Conservation (phyloP, 345 rosid genomes). For the sweet orange (Citrus sinensis) region DVS_A1.0 CM039166.1:1560001-1560500, state of each 20-base stretch:
- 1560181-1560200: no score
- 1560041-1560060: no score
- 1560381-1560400: slow-evolving; percentile 8
- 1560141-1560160: slow-evolving; percentile 18
- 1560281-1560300: neutral
- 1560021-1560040: no score
- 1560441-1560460: neutral
- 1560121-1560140: slow-evolving; percentile 26
- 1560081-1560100: no score
- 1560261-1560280: slow-evolving; percentile 10
- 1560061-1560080: no score
- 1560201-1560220: slow-evolving; percentile 1
- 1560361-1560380: neutral
- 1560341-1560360: slow-evolving; percentile 9
- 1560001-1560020: no score
- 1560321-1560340: neutral
- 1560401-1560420: slow-evolving; percentile 9
- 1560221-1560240: neutral
- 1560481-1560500: slow-evolving; percentile 14
- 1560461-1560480: slow-evolving; percentile 13
- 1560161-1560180: no score
- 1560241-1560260: slow-evolving; percentile 15
- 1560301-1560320: neutral
- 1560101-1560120: slow-evolving; percentile 1
- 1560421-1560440: slow-evolving; percentile 4